phyloP scores from a whole-genome alignment of 176 grass and related monocot genomes.

The sorghum (Sorghum bicolor) region DNA sequence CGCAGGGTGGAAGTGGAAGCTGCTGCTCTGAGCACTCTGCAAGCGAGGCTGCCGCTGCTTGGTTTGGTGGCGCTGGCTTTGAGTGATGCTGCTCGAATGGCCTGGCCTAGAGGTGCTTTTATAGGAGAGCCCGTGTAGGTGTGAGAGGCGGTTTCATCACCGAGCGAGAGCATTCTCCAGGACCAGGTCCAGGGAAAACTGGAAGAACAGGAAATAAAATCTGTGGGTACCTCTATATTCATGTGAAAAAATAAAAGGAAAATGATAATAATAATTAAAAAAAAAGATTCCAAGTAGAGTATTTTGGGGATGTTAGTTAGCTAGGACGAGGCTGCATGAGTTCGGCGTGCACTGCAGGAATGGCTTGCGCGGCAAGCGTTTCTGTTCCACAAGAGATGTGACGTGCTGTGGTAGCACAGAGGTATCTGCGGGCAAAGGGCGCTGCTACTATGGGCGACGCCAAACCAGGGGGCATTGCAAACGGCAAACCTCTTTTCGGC shows the following conservation, averaged over 20 bases:
- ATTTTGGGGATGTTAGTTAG: background rate
- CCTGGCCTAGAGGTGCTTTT: background rate
- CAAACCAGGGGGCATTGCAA: background rate
- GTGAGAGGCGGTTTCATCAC: too few species aligned
- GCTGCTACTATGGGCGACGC: background rate
- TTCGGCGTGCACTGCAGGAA: background rate
- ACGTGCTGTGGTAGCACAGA: background rate
- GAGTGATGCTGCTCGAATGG: background rate
- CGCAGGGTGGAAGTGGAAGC: background rate
- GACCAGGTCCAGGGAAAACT: too few species aligned
- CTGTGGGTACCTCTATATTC: background rate
- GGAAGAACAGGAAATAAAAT: background rate
- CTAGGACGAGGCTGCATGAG: background rate
- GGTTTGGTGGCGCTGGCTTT: too few species aligned
- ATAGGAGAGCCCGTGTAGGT: background rate
- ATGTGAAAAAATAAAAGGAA: background rate
- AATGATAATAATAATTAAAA: background rate
- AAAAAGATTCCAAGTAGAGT: background rate
- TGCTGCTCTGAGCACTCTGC: background rate
- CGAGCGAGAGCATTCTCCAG: too few species aligned
- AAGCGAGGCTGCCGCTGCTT: background rate
- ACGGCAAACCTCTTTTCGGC: background rate
- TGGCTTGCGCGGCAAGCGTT: background rate
- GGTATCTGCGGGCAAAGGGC: background rate
- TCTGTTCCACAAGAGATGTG: background rate